Evolutionary conservation across 2,329 filamentous ascomycete genomes (phyloP).

Genomic region (Penicillium griseofulvum): DNA sequence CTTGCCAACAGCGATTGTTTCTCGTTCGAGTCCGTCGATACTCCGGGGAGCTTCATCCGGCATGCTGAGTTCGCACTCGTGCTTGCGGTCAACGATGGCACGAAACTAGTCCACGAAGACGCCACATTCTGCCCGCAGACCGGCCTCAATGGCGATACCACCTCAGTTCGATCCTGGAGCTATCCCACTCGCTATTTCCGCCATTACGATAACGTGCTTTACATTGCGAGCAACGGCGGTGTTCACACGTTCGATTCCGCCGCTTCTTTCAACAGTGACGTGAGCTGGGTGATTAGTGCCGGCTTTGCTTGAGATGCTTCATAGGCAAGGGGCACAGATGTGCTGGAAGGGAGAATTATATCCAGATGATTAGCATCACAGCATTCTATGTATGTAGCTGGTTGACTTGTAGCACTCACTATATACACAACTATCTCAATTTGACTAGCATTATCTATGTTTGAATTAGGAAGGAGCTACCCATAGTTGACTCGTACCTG

Average conservation of each 20-base stretch:
- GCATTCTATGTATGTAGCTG: no score
- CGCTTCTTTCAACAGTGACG: slow-evolving; percentile 53
- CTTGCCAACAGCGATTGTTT: slow-evolving; percentile 57
- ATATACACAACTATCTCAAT: no score
- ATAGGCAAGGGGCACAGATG: not conserved
- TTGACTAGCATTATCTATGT: no score
- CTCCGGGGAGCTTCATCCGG: slow-evolving; percentile 58
- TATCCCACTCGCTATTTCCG: slow-evolving; percentile 61
- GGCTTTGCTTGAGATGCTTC: slow-evolving; percentile 44
- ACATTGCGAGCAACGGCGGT: slow-evolving; percentile 56
- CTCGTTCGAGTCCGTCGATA: slow-evolving; percentile 61
- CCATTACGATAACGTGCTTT: slow-evolving; percentile 51
- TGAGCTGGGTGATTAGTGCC: slow-evolving; percentile 49
- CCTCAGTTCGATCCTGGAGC: slow-evolving; percentile 56
- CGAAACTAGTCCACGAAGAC: slow-evolving; percentile 59
- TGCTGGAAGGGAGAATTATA: not conserved
- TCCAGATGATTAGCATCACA: not conserved
- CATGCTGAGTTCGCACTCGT: slow-evolving; percentile 55
- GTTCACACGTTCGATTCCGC: slow-evolving; percentile 55
- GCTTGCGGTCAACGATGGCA: slow-evolving; percentile 53
- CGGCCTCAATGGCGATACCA: slow-evolving; percentile 53
- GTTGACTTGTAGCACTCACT: no score
- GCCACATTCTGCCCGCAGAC: slow-evolving; percentile 61
- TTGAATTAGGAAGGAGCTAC: no score
- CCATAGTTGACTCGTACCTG: no score